These are phyloP conservation scores for Farysia itapuensis DNA, from an alignment of 1,284 basidiomycete species.

Conservation along the genomic window DNA sequence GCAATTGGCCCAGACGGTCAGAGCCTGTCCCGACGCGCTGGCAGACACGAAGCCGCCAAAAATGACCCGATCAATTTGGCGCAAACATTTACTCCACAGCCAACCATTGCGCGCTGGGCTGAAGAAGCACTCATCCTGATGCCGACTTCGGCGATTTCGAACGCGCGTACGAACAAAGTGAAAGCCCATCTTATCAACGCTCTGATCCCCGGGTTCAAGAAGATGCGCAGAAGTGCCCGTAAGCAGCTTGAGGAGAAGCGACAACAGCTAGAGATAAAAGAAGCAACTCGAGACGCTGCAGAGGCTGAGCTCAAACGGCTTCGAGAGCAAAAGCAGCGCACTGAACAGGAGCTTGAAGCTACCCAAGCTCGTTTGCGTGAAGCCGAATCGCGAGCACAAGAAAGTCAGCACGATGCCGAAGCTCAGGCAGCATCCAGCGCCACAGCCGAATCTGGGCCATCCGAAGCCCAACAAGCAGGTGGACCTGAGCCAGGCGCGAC, in stretches of 20 bases:
- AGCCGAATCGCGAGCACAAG: constrained; percentile 38
- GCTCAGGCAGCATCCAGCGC: neutral
- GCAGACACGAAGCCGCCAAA: constrained; percentile 13
- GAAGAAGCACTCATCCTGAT: constrained; percentile 84
- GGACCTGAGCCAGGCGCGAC: constrained; percentile 12
- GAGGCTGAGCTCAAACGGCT: constrained; percentile 32
- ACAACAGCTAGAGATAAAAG: constrained; percentile 35
- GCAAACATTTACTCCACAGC: constrained; percentile 67
- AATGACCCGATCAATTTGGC: constrained; percentile 51
- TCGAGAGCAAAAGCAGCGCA: constrained; percentile 28
- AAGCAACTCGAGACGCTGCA: constrained; percentile 37
- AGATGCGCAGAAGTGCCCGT: constrained; percentile 10
- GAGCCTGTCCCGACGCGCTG: neutral
- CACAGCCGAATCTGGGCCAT: neutral
- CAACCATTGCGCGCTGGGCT: constrained; percentile 82
- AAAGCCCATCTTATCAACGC: constrained; percentile 74
- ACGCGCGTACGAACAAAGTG: constrained; percentile 71
- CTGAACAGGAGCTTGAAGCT: constrained; percentile 45
- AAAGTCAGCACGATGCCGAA: neutral
- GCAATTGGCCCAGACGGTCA: neutral
- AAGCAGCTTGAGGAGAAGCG: constrained; percentile 48
- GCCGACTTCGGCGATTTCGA: constrained; percentile 67
- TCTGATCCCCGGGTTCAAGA: constrained; percentile 70
- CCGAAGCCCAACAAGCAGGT: neutral
- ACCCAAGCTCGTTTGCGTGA: constrained; percentile 51